Percentiles rank a stretch among this genome's conserved stretches.
Evolutionary conservation across 2,329 filamentous ascomycete species (phyloP).

Genomic region (Phymatotrichopsis omnivora): DNA sequence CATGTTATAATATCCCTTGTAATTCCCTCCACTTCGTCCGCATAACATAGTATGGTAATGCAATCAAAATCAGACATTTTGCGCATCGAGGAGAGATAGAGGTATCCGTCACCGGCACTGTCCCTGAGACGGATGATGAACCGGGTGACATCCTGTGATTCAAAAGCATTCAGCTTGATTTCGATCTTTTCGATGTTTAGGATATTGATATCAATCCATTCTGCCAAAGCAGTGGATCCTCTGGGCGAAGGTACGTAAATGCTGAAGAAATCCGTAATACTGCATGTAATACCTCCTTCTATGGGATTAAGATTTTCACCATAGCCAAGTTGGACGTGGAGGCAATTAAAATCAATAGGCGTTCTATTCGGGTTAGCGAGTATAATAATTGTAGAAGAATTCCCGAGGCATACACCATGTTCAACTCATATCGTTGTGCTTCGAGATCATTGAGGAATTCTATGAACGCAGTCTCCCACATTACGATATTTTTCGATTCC

Average conservation of each 20-base stretch:
- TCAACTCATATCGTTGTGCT: constrained; percentile 12
- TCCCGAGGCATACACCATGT: constrained; percentile 8
- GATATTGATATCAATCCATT: constrained; percentile 24
- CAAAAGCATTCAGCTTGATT: constrained; percentile 4
- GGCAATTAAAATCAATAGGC: constrained; percentile 12
- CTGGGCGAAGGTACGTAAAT: constrained; percentile 22
- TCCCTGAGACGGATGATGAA: constrained; percentile 19
- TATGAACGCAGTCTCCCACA: constrained; percentile 18
- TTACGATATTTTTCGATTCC: constrained; percentile 9
- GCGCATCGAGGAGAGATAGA: constrained; percentile 24
- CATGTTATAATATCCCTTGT: constrained; percentile 13
- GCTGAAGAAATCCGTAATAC: constrained; percentile 20
- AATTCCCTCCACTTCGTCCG: constrained; percentile 12
- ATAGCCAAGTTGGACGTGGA: constrained; percentile 17
- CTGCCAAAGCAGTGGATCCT: too few species aligned
- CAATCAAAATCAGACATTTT: constrained; percentile 18
- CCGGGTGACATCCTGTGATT: constrained; percentile 14
- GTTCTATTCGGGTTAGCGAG: background rate
- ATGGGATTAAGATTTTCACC: constrained; percentile 7
- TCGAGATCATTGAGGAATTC: constrained; percentile 16
- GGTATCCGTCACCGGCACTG: constrained; percentile 16
- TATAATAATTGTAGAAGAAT: background rate
- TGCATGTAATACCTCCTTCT: constrained; percentile 11
- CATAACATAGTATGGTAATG: constrained; percentile 19
- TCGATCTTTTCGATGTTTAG: constrained; percentile 19